Conservation (phyloP, 1,284 basidiomycete species). For the Omphalotus olearius region DNA sequence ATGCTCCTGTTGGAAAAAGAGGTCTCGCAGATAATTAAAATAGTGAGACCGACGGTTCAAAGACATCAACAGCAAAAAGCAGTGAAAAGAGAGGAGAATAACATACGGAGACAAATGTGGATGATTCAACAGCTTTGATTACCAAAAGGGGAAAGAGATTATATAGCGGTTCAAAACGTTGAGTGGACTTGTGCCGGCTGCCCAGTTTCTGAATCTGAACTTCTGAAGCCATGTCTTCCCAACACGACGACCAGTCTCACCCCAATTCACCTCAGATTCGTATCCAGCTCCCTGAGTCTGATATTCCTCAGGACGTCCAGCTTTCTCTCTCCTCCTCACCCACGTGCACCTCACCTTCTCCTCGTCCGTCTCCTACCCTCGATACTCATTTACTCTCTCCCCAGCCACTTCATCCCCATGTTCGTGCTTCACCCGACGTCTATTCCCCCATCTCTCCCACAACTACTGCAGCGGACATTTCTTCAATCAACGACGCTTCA, state of each 20-base stretch:
- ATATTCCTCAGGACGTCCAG: background rate
- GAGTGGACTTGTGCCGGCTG: background rate
- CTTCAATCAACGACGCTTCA: conserved; percentile 11
- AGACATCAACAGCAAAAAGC: too few species aligned
- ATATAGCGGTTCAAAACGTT: too few species aligned
- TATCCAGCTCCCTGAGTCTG: conserved; percentile 4
- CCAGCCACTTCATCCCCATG: background rate
- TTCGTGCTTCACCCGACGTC: conserved; percentile 2
- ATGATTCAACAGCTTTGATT: background rate
- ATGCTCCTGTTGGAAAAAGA: too few species aligned
- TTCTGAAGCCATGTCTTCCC: background rate
- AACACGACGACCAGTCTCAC: background rate
- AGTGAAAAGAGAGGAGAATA: background rate
- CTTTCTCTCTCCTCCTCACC: conserved; percentile 17
- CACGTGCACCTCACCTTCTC: conserved; percentile 13
- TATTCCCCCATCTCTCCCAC: conserved; percentile 11
- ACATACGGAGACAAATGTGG: background rate
- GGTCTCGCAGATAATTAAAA: too few species aligned
- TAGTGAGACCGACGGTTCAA: too few species aligned
- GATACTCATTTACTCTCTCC: conserved; percentile 18
- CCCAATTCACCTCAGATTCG: conserved; percentile 6
- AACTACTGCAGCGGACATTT: conserved; percentile 7
- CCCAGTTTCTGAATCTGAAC: background rate
- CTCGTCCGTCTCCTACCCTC: conserved; percentile 9
- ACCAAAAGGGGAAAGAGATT: background rate